Conservation (phyloP, 1,284 basidiomycete genomes). For the Rhodotorula sp. region DNA sequence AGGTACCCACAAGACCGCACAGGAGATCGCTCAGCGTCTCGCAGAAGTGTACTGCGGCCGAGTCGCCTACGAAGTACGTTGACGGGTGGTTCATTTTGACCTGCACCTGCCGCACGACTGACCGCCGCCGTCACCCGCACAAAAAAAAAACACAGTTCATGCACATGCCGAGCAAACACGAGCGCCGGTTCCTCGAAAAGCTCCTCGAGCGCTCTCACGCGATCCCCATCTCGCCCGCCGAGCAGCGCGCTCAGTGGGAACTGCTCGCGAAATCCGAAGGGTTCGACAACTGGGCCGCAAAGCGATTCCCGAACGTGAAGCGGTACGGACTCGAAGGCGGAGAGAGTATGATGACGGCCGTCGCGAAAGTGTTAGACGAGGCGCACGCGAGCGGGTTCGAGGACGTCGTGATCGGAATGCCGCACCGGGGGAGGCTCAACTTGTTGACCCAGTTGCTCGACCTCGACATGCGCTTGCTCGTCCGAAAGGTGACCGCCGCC, state of each 20-base stretch:
- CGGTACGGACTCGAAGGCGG: slow-evolving; percentile 83
- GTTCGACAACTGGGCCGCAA: slow-evolving; percentile 75
- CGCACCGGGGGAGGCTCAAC: slow-evolving; percentile 80
- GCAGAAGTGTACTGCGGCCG: slow-evolving; percentile 71
- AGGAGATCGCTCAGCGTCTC: slow-evolving; percentile 68
- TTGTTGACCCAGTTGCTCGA: slow-evolving; percentile 75
- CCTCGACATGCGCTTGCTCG: slow-evolving; percentile 65
- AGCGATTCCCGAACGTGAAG: slow-evolving; percentile 79
- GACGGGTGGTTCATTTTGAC: background rate
- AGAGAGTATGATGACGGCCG: slow-evolving; percentile 82
- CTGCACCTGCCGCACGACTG: background rate
- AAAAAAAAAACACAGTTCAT: slow-evolving; percentile 60
- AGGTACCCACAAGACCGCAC: slow-evolving; percentile 62
- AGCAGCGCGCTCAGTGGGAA: slow-evolving; percentile 62
- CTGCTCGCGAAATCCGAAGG: slow-evolving; percentile 73
- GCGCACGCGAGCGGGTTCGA: slow-evolving; percentile 54
- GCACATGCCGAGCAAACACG: slow-evolving; percentile 76
- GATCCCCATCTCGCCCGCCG: slow-evolving; percentile 46
- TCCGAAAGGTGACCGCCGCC: slow-evolving; percentile 60
- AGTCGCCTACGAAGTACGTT: slow-evolving; percentile 65
- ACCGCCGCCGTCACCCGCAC: background rate
- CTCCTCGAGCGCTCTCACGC: slow-evolving; percentile 67
- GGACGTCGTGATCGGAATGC: slow-evolving; percentile 49
- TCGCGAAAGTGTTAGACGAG: slow-evolving; percentile 69
- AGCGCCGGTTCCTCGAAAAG: slow-evolving; percentile 80